Base-by-base conservation (phyloP, 768 basidiomycete species). In the Dacryopinax spathularia region DNA sequence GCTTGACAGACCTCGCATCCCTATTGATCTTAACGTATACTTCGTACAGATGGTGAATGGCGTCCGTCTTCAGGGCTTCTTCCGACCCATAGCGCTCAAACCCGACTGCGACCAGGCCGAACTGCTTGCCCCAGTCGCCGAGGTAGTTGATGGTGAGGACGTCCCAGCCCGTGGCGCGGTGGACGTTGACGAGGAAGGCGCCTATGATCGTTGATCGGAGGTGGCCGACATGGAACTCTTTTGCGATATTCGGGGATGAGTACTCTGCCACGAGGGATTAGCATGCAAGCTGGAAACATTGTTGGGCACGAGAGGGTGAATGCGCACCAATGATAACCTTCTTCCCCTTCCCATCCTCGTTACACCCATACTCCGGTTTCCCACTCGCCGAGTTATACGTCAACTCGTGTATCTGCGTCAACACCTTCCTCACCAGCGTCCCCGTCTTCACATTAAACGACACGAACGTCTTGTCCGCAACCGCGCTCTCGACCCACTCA, bases 91-190 rank as follows among this genome's bases (percentile, higher is more conserved):
- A 95, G 71, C 88, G 88, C 71, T 94, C 87, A 70, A 89, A 97
- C 0, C 95, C 95, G 60, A 87, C 82, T 0, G 92, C 89, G 62
- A 97, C 88, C 73, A 96, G 74, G 33, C 93, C 92, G 72, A 89
- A 87, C 87, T 97, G 95, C 39, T 93, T 97, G 25, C 95, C 95
- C 95, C 94, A 98, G 71, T 97, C 95, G 1, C 95, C 95, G 16
- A 97, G 82, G 73, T 99, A 99, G 73, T 99, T 99, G 75, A 97
- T 77, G 1, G 88, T 81, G 35, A 82, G 74, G n/a, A 94, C 92
- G 6, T 91, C 82, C 93, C 91, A 98, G 16, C 95, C 94, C 69
- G 87, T 91, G 6, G 90, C 82, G 71, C 85, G 87, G 79, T 98
- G 95, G 39, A 97, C 69, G 75, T 97, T 97, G 10, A 83, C 79